Evolutionary conservation across 305 asterid genomes (phyloP).

Genomic region (Nicotiana rustica): DNA sequence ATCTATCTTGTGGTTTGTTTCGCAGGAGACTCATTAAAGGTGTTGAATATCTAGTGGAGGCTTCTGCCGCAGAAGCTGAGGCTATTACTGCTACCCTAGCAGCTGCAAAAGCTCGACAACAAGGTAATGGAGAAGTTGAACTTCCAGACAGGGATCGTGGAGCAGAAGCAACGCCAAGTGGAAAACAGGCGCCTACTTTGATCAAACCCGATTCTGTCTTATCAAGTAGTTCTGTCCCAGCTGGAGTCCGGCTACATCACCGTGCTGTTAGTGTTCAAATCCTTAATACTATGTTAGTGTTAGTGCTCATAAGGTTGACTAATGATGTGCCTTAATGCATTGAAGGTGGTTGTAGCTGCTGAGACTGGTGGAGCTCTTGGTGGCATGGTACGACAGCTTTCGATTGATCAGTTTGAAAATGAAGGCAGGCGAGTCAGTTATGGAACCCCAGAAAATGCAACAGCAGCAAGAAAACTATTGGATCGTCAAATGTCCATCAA

Average conservation of each 20-base stretch:
- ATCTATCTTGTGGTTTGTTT: constrained; percentile 37
- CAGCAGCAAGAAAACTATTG: constrained; percentile 96
- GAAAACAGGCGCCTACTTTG: constrained; percentile 76
- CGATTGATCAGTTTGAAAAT: constrained; percentile 99
- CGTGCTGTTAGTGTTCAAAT: constrained; percentile 84
- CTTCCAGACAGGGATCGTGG: constrained; percentile 95
- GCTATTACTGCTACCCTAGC: constrained; percentile 95
- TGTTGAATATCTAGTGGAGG: constrained; percentile 97
- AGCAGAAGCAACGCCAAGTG: constrained; percentile 97
- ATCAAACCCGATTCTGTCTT: constrained; percentile 84
- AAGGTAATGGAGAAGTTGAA: constrained; percentile 91
- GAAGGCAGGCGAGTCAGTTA: constrained; percentile 99
- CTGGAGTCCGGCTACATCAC: constrained; percentile 99
- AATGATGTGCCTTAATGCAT: constrained; percentile 39
- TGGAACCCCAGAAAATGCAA: constrained; percentile 98
- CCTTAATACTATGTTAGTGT: constrained; percentile 33
- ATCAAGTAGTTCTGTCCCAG: constrained; percentile 69
- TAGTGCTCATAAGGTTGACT: constrained; percentile 30
- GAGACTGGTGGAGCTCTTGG: constrained; percentile 99
- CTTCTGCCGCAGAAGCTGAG: constrained; percentile 99
- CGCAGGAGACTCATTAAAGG: constrained; percentile 88
- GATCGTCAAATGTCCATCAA: constrained; percentile 97
- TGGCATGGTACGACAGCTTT: constrained; percentile 99
- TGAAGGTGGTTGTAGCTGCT: constrained; percentile 97
- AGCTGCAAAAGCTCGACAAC: constrained; percentile 99